Evolutionary conservation across 768 basidiomycete species (phyloP).

Genomic region (Cystobasidium onofrii): DNA sequence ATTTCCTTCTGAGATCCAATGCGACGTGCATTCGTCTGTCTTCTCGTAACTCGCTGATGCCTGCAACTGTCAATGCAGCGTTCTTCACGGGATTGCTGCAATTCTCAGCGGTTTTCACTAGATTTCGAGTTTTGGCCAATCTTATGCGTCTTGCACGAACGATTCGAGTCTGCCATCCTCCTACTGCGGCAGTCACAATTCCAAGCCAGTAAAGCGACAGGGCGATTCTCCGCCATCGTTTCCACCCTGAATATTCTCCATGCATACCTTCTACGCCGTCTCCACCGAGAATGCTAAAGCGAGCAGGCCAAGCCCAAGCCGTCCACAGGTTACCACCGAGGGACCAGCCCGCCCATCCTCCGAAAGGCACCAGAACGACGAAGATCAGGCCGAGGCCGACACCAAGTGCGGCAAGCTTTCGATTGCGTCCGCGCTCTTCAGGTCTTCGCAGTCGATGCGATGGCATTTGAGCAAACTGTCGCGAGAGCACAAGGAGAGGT

Average conservation of each 20-base stretch:
- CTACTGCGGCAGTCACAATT: constrained; percentile 73
- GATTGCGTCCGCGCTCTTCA: constrained; percentile 70
- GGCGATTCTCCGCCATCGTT: constrained; percentile 66
- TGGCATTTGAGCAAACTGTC: constrained; percentile 81
- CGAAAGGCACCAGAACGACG: constrained; percentile 73
- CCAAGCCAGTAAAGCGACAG: constrained; percentile 78
- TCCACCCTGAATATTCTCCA: constrained; percentile 21
- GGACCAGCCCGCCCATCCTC: constrained; percentile 82
- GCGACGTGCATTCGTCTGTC: constrained; percentile 66
- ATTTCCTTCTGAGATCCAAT: constrained; percentile 87
- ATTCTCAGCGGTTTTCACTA: constrained; percentile 4
- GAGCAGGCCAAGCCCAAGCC: constrained; percentile 41
- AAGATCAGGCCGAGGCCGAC: constrained; percentile 71
- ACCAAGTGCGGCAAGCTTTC: constrained; percentile 70
- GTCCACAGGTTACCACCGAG: constrained; percentile 53
- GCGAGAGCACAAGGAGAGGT: constrained; percentile 80
- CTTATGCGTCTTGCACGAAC: constrained; percentile 58
- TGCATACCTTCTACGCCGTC: constrained; percentile 35
- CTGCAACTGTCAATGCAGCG: constrained; percentile 2
- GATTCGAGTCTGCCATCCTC: constrained; percentile 88
- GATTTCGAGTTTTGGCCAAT: constrained; percentile 11
- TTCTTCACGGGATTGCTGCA: constrained; percentile 31
- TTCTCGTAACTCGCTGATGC: constrained; percentile 32
- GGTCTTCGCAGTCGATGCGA: constrained; percentile 60
- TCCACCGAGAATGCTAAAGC: constrained; percentile 33